These are phyloP conservation scores for Hypocreales sp. DNA, from an alignment of 2,329 filamentous ascomycete genomes.

Conservation along the genomic window DNA sequence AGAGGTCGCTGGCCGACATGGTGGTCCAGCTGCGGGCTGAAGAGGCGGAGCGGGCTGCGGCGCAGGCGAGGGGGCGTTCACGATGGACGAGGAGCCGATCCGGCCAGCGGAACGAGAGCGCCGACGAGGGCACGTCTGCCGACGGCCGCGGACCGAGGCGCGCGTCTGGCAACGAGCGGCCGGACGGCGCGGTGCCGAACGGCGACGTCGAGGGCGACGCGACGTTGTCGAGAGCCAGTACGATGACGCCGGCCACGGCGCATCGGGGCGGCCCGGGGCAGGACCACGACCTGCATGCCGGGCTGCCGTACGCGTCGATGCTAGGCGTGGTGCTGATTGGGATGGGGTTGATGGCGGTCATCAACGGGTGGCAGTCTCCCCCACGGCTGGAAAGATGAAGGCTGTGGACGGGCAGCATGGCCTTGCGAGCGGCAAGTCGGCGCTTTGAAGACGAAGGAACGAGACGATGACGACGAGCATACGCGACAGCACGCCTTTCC, in stretches of 20 bases:
- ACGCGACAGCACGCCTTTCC: conserved; percentile 3
- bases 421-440: too few relatives aligned
- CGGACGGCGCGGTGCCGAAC: conserved; percentile 8
- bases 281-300: conserved; percentile 30
- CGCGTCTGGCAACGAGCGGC: too few relatives aligned
- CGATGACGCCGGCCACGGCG: conserved; percentile 27
- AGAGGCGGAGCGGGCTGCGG: conserved; percentile 31
- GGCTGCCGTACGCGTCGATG: conserved; percentile 67
- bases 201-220: conserved; percentile 22
- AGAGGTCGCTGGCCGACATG: conserved; percentile 74
- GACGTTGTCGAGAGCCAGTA: conserved; percentile 31
- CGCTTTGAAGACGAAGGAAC: conserved; percentile 4
- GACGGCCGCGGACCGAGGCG: too few relatives aligned
- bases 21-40: conserved; percentile 65
- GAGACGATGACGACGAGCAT: conserved; percentile 6
- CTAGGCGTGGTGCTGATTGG: conserved; percentile 68
- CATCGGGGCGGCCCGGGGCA: conserved; percentile 23
- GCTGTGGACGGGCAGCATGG: too few relatives aligned
- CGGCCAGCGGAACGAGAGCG: conserved; percentile 5
- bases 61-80: conserved; percentile 23
- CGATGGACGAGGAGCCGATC: conserved; percentile 11
- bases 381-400: conserved; percentile 17
- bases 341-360: conserved; percentile 72
- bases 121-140: conserved; percentile 6
- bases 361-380: conserved; percentile 60